phyloP scores from a whole-genome alignment of 2,329 filamentous ascomycete species.

The Fonsecaea pedrosoi region DNA sequence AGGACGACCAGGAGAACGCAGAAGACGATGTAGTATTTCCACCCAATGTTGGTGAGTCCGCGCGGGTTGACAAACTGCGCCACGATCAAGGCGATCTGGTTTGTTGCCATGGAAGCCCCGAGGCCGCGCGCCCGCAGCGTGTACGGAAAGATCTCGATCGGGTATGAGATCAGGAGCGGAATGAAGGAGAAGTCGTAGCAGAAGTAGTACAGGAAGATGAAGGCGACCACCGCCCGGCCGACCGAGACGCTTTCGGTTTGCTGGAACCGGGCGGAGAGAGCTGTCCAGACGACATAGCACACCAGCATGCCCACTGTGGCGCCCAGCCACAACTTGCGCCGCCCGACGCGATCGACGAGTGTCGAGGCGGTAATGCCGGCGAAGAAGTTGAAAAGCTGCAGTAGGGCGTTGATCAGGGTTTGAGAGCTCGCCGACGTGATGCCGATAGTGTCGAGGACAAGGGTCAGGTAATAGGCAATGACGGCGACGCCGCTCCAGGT shows the following conservation, averaged over 20 bases:
- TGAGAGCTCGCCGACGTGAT: constrained; percentile 48
- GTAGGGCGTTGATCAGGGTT: constrained; percentile 50
- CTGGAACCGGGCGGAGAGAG: constrained; percentile 47
- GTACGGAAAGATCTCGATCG: no score
- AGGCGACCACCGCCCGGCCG: constrained; percentile 48
- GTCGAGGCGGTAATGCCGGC: constrained; percentile 47
- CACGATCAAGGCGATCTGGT: no score
- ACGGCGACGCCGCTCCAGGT: constrained; percentile 63
- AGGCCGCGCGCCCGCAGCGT: no score
- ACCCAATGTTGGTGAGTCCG: no score
- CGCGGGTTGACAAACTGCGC: no score
- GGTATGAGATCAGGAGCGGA: no score
- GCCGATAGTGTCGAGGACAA: constrained; percentile 48
- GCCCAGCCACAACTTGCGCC: constrained; percentile 52
- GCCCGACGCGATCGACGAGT: constrained; percentile 50
- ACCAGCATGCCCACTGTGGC: constrained; percentile 53
- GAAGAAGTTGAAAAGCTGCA: constrained; percentile 50
- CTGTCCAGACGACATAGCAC: constrained; percentile 52
- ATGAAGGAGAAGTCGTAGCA: no score
- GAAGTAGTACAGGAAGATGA: constrained; percentile 49
- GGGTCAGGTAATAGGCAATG: constrained; percentile 49
- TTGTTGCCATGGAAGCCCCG: no score
- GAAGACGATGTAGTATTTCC: no score
- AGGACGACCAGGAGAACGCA: no score
- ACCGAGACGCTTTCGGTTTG: constrained; percentile 41